Base-by-base conservation (phyloP, 1,284 basidiomycete genomes). In the Ganoderma resinaceum region DNA sequence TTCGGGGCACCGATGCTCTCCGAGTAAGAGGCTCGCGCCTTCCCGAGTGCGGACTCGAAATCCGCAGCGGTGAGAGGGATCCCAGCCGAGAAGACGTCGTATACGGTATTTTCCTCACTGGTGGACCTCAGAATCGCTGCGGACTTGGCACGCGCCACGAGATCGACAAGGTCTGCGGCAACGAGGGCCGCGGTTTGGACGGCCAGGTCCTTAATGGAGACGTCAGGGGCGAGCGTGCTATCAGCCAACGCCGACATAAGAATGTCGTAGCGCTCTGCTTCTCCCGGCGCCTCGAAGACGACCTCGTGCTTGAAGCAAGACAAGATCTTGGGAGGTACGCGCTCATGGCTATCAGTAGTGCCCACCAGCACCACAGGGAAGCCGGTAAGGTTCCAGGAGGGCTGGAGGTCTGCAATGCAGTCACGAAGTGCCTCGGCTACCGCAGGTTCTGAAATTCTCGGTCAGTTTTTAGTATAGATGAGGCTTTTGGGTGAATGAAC, bases 1-100 rank as follows among this genome's bases (percentile, higher is more conserved):
- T 95, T 97, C 0, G 98, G 98, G 23, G 96, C 96, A 16, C 97
- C 97, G 66, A 99, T 98, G 75, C 88, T 95, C 77, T 97, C 95
- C 20, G 95, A 94, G 81, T 98, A 98, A 1, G 91, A 88, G 16
- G 88, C 83, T 66, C 96, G 86, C 5, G 94, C 93, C 71, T 91
- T 89, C n/a, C 85, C 84, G 14, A 99, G 83, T 0, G 95, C 95
- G 5, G 77, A 71, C 3, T 92, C 88, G 72, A 98, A 90, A 75
- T 98, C 95, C 31, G 83, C 83, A 0, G 86, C 85, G 0, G 86
- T 89, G 31, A 96, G 76, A 0, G 87, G 81, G 11, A 93, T 76
- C 3, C 89, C 90, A 0, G 89, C 87, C 3, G 82, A 75, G 63
- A 80, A 73, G 20, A 77, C 63, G 29, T 73, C 72, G 26, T 65